Percentiles rank a stretch among this genome's conserved stretches.
These are phyloP conservation scores for Tricholoma sp. DNA, from an alignment of 768 basidiomycete genomes.

Conservation along the genomic window DNA sequence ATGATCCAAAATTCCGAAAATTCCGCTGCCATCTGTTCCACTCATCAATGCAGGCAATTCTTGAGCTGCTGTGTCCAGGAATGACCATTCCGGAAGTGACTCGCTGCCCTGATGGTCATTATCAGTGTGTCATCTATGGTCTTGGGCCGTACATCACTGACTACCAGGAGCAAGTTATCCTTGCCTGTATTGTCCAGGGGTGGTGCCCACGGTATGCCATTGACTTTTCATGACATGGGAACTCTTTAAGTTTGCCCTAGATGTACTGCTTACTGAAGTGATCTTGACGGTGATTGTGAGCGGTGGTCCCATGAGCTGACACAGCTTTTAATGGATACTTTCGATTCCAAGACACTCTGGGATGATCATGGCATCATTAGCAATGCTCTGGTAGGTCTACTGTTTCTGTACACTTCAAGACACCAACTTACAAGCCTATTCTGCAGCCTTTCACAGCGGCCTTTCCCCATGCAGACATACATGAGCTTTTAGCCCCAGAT, in stretches of 20 bases:
- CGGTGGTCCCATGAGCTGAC: background rate
- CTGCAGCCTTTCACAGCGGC: slow-evolving; percentile 4
- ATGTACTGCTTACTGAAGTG: background rate
- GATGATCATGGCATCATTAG: no score
- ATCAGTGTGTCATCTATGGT: slow-evolving; percentile 19
- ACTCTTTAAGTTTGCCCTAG: background rate
- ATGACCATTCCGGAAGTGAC: slow-evolving; percentile 25
- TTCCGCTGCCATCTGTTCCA: slow-evolving; percentile 28
- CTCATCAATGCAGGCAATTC: slow-evolving; percentile 17
- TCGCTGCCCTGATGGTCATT: slow-evolving; percentile 26
- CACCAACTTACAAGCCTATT: background rate
- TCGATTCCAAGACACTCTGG: background rate
- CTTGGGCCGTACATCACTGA: slow-evolving; percentile 31
- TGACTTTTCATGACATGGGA: background rate
- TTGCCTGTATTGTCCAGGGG: slow-evolving; percentile 26
- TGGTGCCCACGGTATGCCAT: slow-evolving; percentile 21
- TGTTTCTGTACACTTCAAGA: background rate
- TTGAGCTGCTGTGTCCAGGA: slow-evolving; percentile 14
- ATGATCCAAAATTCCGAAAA: slow-evolving; percentile 16
- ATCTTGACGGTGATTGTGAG: background rate
- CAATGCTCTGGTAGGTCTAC: slow-evolving; percentile 1
- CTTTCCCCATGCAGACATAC: slow-evolving; percentile 17
- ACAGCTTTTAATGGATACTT: background rate
- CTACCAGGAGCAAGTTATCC: slow-evolving; percentile 29
- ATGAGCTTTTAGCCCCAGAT: slow-evolving; percentile 22